Evolutionary conservation across 352 stramenopile genomes (phyloP).

Genomic region (Phytopythium oedochilum): DNA sequence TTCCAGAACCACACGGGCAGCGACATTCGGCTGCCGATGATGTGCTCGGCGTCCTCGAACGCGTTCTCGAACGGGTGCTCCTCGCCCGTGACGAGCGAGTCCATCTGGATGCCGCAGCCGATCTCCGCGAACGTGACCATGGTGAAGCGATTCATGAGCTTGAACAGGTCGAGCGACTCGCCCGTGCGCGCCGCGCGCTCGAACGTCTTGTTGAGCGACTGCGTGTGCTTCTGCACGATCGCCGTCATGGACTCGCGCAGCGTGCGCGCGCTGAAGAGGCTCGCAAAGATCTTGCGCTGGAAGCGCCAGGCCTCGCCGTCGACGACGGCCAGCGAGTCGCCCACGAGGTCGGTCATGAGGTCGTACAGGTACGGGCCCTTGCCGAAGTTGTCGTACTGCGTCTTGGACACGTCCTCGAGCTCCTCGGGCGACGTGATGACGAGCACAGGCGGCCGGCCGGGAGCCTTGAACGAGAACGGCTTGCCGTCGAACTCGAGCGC

Average conservation of each 20-base stretch:
- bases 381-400: conserved; percentile 65
- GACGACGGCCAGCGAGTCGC: conserved; percentile 62
- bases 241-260: conserved; percentile 42
- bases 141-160: conserved; percentile 20
- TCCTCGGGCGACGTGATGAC: conserved; percentile 18
- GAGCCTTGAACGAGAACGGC: conserved; percentile 11
- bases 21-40: not conserved
- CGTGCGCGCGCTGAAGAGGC: conserved; percentile 74
- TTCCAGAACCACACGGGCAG: conserved; percentile 6
- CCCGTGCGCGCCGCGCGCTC: not conserved
- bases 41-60: conserved; percentile 2
- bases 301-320: conserved; percentile 61
- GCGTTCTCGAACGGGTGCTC: conserved; percentile 18
- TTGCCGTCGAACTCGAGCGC: conserved; percentile 11
- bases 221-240: conserved; percentile 27
- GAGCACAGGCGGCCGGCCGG: conserved; percentile 18
- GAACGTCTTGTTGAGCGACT: conserved; percentile 11
- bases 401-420: conserved; percentile 54
- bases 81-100: conserved; percentile 20
- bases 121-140: conserved; percentile 40
- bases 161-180: conserved; percentile 12
- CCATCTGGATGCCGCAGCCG: conserved; percentile 27
- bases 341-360: conserved; percentile 50
- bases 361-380: conserved; percentile 54
- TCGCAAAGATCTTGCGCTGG: conserved; percentile 79